Percentiles rank a stretch among this genome's conserved stretches.
phyloP scores from a whole-genome alignment of 2,329 filamentous ascomycete genomes.

The Monilinia fructicola region DNA sequence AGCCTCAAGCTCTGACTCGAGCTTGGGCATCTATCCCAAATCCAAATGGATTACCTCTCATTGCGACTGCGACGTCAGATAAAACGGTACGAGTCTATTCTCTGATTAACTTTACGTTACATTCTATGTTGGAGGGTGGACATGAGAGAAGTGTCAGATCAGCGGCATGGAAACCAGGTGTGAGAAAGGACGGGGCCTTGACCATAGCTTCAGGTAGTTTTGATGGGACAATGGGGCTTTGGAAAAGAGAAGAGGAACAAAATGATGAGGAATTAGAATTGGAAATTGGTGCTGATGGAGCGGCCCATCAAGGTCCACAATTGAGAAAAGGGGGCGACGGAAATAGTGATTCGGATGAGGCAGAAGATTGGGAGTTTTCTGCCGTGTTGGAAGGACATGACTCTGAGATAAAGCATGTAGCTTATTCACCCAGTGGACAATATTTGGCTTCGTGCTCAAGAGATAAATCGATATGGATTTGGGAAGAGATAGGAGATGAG shows the following conservation, averaged over 20 bases:
- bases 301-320: conserved; percentile 29
- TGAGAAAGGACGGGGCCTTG: conserved; percentile 58
- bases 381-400: conserved; percentile 94
- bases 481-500: conserved; percentile 82
- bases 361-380: conserved; percentile 87
- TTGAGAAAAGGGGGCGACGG: conserved; percentile 34
- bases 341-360: conserved; percentile 49
- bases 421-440: conserved; percentile 71
- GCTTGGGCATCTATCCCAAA: conserved; percentile 87
- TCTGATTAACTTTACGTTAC: conserved; percentile 73
- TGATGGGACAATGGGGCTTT: conserved; percentile 85
- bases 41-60: conserved; percentile 72
- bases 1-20: conserved; percentile 61
- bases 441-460: conserved; percentile 86
- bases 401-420: conserved; percentile 81
- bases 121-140: conserved; percentile 79
- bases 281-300: conserved; percentile 42
- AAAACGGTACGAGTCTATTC: conserved; percentile 90
- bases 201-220: conserved; percentile 92
- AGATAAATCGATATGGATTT: conserved; percentile 97
- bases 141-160: conserved; percentile 88
- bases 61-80: conserved; percentile 84
- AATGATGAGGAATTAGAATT: conserved; percentile 44
- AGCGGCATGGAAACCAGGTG: conserved; percentile 81
- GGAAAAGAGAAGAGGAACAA: conserved; percentile 58